A percentile compares a stretch with the other conserved stretches of the same genome.
These are phyloP conservation scores for Amanita molliuscula DNA, from an alignment of 768 basidiomycete genomes.

Conservation along the genomic window DNA sequence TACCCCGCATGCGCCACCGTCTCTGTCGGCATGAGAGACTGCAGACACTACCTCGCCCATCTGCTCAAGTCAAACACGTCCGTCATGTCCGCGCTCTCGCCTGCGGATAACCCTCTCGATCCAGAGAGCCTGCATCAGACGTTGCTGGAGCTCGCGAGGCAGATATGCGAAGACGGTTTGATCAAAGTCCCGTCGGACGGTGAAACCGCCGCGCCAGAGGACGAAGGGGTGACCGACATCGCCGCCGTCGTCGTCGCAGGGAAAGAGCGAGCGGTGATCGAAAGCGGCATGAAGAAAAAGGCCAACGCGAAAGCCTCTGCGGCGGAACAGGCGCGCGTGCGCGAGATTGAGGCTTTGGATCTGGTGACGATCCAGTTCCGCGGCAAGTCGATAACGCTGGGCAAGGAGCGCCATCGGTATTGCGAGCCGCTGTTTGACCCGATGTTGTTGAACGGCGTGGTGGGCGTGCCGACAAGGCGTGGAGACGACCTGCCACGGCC, in stretches of 20 bases:
- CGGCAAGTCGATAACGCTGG: conserved; percentile 61
- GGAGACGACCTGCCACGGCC: conserved; percentile 23
- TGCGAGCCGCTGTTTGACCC: conserved; percentile 87
- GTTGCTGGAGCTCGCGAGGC: conserved; percentile 54
- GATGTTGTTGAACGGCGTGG: conserved; percentile 33
- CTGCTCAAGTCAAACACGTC: conserved; percentile 61
- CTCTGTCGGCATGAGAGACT: conserved; percentile 60
- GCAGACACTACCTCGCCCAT: conserved; percentile 66
- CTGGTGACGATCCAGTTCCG: conserved; percentile 69
- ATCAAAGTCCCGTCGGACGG: conserved; percentile 69
- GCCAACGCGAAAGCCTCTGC: conserved; percentile 62
- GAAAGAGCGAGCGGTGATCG: conserved; percentile 85
- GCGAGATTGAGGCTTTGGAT: conserved; percentile 77
- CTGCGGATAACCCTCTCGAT: conserved; percentile 36
- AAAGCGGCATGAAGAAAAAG: conserved; percentile 74
- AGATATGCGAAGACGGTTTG: conserved; percentile 53
- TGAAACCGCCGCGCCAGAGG: conserved; percentile 56
- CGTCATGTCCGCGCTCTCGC: conserved; percentile 47
- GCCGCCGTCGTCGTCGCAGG: conserved; percentile 86
- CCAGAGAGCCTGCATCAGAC: conserved; percentile 36
- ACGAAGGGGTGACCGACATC: conserved; percentile 84
- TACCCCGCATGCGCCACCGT: conserved; percentile 44
- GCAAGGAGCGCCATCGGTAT: conserved; percentile 83
- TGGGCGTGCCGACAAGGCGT: conserved; percentile 16
- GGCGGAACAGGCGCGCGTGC: conserved; percentile 70